phyloP scores from a whole-genome alignment of 768 basidiomycete genomes.

The Leccinum obscurum region DNA sequence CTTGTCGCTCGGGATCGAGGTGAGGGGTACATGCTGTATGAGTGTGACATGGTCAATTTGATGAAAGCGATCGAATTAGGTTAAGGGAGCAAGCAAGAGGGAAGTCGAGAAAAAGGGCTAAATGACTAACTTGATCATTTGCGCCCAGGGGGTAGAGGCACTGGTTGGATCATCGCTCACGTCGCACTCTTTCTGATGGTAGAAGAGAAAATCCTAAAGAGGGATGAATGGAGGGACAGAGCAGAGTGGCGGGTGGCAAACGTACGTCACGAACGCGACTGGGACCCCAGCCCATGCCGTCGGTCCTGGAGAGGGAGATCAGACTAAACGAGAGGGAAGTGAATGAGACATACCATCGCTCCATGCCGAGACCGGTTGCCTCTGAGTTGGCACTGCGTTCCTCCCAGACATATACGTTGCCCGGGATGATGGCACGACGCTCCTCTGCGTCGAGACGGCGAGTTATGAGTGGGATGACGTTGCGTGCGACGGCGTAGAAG shows the following conservation, averaged over 20 bases:
- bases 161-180: conserved; percentile 38
- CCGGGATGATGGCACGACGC: conserved; percentile 67
- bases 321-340: not conserved
- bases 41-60: conserved; percentile 16
- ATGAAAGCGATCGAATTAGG: conserved; percentile 33
- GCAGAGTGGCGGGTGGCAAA: not conserved
- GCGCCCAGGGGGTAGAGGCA: conserved; percentile 71
- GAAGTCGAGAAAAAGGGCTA: conserved; percentile 13
- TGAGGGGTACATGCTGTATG: conserved; percentile 38
- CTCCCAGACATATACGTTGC: conserved; percentile 88
- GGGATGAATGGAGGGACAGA: conserved; percentile 7
- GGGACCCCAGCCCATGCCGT: conserved; percentile 25
- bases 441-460: conserved; percentile 83
- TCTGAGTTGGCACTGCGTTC: conserved; percentile 85
- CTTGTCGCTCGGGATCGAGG: conserved; percentile 41
- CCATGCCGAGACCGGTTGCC: conserved; percentile 81
- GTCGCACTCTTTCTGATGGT: conserved; percentile 50
- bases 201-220: conserved; percentile 53
- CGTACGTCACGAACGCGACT: conserved; percentile 61
- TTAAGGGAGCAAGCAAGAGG: conserved; percentile 25
- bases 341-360: conserved; percentile 57
- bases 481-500: conserved; percentile 73
- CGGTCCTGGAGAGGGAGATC: not conserved
- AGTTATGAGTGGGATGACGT: conserved; percentile 71
- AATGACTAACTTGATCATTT: conserved; percentile 60